phyloP scores from a whole-genome alignment of 1,284 basidiomycete genomes.

The Trichosporon faecale region DNA sequence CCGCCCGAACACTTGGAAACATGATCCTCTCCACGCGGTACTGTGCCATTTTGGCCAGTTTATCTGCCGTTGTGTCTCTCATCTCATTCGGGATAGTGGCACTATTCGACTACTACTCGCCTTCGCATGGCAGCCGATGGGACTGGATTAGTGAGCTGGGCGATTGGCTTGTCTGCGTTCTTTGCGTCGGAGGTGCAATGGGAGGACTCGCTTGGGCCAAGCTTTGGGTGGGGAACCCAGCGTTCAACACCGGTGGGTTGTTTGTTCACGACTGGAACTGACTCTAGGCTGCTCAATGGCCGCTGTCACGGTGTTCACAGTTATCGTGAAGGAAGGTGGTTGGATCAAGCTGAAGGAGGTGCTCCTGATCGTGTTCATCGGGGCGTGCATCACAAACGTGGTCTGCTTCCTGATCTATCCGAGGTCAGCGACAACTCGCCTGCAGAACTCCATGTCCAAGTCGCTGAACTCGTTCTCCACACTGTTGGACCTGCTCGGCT shows the following conservation, averaged over 20 bases:
- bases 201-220: constrained; percentile 69
- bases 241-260: constrained; percentile 78
- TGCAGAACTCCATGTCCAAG: constrained; percentile 75
- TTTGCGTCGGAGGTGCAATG: constrained; percentile 81
- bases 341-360: constrained; percentile 69
- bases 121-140: constrained; percentile 40
- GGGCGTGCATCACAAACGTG: constrained; percentile 72
- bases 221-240: constrained; percentile 81
- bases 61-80: constrained; percentile 79
- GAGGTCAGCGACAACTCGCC: constrained; percentile 73
- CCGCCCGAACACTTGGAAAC: constrained; percentile 72
- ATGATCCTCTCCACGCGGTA: constrained; percentile 65
- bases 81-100: constrained; percentile 74
- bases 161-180: constrained; percentile 59
- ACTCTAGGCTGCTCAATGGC: constrained; percentile 80
- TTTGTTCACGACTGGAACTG: background rate
- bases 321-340: constrained; percentile 88
- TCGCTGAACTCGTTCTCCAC: constrained; percentile 84
- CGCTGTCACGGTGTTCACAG: constrained; percentile 77
- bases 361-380: constrained; percentile 71
- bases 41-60: constrained; percentile 58
- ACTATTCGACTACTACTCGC: constrained; percentile 62
- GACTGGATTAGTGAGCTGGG: constrained; percentile 48
- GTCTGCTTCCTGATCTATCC: constrained; percentile 81
- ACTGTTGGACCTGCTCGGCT: constrained; percentile 72